Evolutionary conservation across 192 early-diverging fungal genomes (phyloP).

Genomic region (Jimgerdemannia lactiflua): DNA sequence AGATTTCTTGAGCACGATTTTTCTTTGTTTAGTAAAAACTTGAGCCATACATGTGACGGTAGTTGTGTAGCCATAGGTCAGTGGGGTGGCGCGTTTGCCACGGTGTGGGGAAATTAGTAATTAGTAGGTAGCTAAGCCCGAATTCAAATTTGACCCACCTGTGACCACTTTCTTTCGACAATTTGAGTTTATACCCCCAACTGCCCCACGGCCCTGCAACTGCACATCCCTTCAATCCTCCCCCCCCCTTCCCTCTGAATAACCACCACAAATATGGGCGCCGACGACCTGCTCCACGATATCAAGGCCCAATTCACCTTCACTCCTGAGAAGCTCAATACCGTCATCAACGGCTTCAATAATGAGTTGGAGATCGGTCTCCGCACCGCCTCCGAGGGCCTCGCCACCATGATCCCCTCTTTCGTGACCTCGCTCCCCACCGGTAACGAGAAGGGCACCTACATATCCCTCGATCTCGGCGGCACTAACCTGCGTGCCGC

Average conservation of each 20-base stretch:
- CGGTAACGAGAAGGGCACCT: slow-evolving; percentile 84
- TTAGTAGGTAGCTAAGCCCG: too few species aligned
- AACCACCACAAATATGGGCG: background rate
- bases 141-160: too few species aligned
- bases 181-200: too few species aligned
- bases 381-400: slow-evolving; percentile 38
- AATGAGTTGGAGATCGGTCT: slow-evolving; percentile 30
- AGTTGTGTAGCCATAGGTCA: too few species aligned
- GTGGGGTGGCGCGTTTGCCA: too few species aligned
- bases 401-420: slow-evolving; percentile 86
- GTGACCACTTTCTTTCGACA: too few species aligned
- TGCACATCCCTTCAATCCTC: background rate
- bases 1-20: too few species aligned
- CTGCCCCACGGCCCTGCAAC: too few species aligned
- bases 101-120: too few species aligned
- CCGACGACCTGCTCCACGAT: slow-evolving; percentile 21
- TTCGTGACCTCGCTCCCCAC: slow-evolving; percentile 79
- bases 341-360: slow-evolving; percentile 32
- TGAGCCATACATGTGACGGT: too few species aligned
- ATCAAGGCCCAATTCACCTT: slow-evolving; percentile 23
- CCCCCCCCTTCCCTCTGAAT: background rate
- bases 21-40: too few species aligned
- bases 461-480: slow-evolving; percentile 91
- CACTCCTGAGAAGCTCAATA: slow-evolving; percentile 14
- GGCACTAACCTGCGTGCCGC: slow-evolving; percentile 94